Conservation (phyloP, 1,139 yeast species). For the Pichia sp. region DNA sequence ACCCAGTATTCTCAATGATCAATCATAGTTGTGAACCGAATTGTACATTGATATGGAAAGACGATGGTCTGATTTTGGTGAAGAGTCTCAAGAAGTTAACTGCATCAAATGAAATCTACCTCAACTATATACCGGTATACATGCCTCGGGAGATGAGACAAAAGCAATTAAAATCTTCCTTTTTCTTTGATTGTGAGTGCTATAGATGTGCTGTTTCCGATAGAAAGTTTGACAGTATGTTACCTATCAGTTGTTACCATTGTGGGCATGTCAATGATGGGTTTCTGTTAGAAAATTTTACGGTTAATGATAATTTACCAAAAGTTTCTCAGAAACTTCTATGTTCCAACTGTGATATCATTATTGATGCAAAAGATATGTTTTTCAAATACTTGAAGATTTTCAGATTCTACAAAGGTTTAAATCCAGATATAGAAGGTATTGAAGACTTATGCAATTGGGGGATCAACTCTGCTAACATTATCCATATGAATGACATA, state of each 20-base stretch:
- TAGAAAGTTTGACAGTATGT: conserved; percentile 15
- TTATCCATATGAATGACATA: not conserved
- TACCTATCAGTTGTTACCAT: conserved; percentile 15
- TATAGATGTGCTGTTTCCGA: conserved; percentile 19
- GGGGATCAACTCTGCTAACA: not conserved
- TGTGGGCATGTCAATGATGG: conserved; percentile 11
- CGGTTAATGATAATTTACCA: not conserved
- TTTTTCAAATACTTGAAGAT: conserved; percentile 2
- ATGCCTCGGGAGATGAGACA: conserved; percentile 26
- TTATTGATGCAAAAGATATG: conserved; percentile 1
- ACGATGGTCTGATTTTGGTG: conserved; percentile 16
- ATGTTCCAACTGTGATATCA: conserved; percentile 6
- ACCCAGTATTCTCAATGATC: conserved; percentile 31
- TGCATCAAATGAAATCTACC: conserved; percentile 26
- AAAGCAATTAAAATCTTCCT: conserved; percentile 21
- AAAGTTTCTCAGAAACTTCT: not conserved
- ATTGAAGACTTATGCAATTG: conserved; percentile 4
- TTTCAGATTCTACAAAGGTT: conserved; percentile 1
- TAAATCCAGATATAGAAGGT: conserved; percentile 1
- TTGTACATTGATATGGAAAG: conserved; percentile 23
- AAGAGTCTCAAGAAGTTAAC: conserved; percentile 22
- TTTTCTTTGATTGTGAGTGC: conserved; percentile 33
- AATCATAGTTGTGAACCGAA: conserved; percentile 31
- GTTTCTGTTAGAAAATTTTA: conserved; percentile 9
- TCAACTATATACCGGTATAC: conserved; percentile 28